Percentiles rank a stretch among this genome's conserved stretches.
phyloP scores from a whole-genome alignment of 1,284 basidiomycete species.

The Cryptococcus maquisensis region DNA sequence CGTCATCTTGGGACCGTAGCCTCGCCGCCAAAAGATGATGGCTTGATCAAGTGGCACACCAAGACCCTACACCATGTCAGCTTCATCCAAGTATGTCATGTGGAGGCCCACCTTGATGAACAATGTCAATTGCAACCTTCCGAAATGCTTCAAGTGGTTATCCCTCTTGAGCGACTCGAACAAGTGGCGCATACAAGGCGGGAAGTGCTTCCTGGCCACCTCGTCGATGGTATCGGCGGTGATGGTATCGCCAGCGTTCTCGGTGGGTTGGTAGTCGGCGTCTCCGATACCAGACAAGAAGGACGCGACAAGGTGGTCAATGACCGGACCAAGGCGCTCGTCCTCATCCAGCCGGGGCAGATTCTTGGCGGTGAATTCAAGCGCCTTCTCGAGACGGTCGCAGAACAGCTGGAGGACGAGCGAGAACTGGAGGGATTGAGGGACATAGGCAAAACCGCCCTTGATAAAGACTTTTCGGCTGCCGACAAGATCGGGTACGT shows the following conservation, averaged over 20 bases:
- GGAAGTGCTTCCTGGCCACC: conserved; percentile 83
- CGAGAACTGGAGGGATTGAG: conserved; percentile 72
- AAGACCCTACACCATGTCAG: conserved; percentile 61
- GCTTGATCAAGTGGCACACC: conserved; percentile 95
- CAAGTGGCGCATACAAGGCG: conserved; percentile 90
- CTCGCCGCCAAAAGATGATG: conserved; percentile 85
- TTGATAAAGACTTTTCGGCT: conserved; percentile 75
- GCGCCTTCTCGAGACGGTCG: conserved; percentile 64
- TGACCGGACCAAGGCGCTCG: conserved; percentile 81
- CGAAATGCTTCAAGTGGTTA: conserved; percentile 88
- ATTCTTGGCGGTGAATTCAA: conserved; percentile 83
- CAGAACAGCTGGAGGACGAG: conserved; percentile 88
- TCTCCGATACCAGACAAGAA: conserved; percentile 79
- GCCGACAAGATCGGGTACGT: conserved; percentile 87
- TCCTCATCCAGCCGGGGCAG: conserved; percentile 96
- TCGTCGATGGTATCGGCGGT: conserved; percentile 93
- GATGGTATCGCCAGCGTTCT: conserved; percentile 55
- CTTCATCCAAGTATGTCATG: not conserved
- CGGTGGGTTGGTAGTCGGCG: conserved; percentile 40
- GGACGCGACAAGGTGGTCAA: conserved; percentile 88
- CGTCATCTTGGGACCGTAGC: conserved; percentile 66
- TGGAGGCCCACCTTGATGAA: conserved; percentile 78
- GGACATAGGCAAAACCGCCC: conserved; percentile 86
- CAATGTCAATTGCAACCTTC: conserved; percentile 83
- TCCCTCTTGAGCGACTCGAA: conserved; percentile 74